Percentiles rank a stretch among this genome's conserved stretches.
These are phyloP conservation scores for Protomyces pachydermus DNA, from an alignment of 1,139 yeast species.

Conservation along the genomic window DNA sequence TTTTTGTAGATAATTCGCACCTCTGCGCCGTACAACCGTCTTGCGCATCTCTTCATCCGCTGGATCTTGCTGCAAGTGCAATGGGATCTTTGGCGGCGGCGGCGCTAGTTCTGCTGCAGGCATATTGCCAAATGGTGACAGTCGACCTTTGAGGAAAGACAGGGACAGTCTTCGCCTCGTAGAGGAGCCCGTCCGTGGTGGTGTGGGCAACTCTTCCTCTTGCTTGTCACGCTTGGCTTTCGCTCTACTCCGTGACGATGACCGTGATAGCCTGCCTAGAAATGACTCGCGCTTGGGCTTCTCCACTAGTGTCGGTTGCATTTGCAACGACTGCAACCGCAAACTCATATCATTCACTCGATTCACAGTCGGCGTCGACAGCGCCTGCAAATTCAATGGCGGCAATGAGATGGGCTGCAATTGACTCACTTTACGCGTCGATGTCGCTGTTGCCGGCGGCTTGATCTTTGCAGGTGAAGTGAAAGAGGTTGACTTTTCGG, in stretches of 20 bases:
- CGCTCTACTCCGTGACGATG: slow-evolving; percentile 2
- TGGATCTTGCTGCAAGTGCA: not conserved
- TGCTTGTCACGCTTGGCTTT: slow-evolving; percentile 3
- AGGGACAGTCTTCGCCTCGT: slow-evolving; percentile 1
- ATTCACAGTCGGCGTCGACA: slow-evolving; percentile 16
- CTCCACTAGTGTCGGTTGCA: not conserved
- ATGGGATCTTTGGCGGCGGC: not conserved
- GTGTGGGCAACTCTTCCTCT: not conserved
- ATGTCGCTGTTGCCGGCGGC: not conserved
- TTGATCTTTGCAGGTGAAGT: slow-evolving; percentile 16
- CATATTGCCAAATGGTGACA: slow-evolving; percentile 19
- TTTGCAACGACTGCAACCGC: not conserved
- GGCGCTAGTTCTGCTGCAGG: not conserved
- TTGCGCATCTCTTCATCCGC: slow-evolving; percentile 24
- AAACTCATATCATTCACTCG: slow-evolving; percentile 11
- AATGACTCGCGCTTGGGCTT: not conserved
- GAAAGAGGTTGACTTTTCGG: slow-evolving; percentile 9
- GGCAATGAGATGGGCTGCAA: slow-evolving; percentile 13
- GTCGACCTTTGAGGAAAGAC: slow-evolving; percentile 17
- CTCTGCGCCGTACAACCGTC: slow-evolving; percentile 1
- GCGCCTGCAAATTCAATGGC: slow-evolving; percentile 7
- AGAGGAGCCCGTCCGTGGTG: not conserved
- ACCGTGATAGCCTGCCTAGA: slow-evolving; percentile 12
- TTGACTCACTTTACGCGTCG: not conserved
- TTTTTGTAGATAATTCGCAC: slow-evolving; percentile 4